Percentiles rank a stretch among this genome's conserved stretches.
Conservation (phyloP, 441 rosid species). For the Erodium chrysanthum region DNA sequence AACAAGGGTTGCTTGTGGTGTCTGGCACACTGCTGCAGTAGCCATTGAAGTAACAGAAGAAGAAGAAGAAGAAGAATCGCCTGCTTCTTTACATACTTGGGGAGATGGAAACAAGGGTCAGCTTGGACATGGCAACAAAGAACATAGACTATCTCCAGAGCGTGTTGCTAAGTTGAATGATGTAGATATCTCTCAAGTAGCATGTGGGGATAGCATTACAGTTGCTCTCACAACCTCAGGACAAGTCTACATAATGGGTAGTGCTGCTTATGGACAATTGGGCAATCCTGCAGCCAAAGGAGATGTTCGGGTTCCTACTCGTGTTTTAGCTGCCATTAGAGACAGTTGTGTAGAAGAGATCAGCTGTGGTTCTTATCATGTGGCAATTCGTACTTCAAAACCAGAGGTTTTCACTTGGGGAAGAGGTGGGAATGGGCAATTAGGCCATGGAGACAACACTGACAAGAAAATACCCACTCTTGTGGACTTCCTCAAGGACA, state of each 20-base stretch:
- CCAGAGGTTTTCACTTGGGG: constrained; percentile 96
- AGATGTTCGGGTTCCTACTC: constrained; percentile 42
- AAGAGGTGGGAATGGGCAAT: constrained; percentile 88
- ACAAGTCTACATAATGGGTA: constrained; percentile 81
- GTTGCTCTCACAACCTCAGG: constrained; percentile 82
- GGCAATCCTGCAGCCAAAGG: constrained; percentile 82
- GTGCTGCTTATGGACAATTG: constrained; percentile 86
- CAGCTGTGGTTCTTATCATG: constrained; percentile 91
- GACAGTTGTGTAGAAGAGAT: constrained; percentile 81
- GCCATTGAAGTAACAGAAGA: constrained; percentile 88
- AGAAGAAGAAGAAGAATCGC: constrained; percentile 73
- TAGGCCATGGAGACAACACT: constrained; percentile 83
- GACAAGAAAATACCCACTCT: constrained; percentile 68
- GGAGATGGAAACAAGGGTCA: constrained; percentile 92
- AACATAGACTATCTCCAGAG: constrained; percentile 74
- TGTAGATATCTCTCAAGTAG: constrained; percentile 81
- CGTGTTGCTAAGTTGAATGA: constrained; percentile 92
- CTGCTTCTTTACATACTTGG: constrained; percentile 88
- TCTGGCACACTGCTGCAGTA: constrained; percentile 90
- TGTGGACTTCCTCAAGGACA: constrained; percentile 82
- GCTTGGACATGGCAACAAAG: constrained; percentile 92
- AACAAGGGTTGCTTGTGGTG: constrained; percentile 85
- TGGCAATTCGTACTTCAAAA: constrained; percentile 74
- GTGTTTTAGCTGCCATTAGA: constrained; percentile 72
- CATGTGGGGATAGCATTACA: constrained; percentile 80